Evolutionary conservation across 2,329 filamentous ascomycete genomes (phyloP).

Genomic region (Hymenoscyphus linearis): DNA sequence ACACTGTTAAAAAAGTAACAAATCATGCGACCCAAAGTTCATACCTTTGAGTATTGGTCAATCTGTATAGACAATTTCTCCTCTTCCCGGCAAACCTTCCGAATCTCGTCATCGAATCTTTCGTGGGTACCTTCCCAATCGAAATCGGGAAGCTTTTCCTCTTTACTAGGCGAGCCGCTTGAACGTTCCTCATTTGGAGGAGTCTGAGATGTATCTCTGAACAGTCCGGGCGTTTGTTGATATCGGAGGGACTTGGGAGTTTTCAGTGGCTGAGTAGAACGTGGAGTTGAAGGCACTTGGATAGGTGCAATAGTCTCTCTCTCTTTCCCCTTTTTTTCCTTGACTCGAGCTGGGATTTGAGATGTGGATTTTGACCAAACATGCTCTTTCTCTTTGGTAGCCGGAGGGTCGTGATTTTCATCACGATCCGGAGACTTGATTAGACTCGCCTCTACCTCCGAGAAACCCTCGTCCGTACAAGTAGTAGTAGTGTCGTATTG

Average conservation of each 20-base stretch:
- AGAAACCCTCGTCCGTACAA: background rate
- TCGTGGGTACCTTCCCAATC: conserved; percentile 13
- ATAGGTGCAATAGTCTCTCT: background rate
- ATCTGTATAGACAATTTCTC: conserved; percentile 45
- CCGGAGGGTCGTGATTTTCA: background rate
- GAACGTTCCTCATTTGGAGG: background rate
- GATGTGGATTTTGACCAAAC: background rate
- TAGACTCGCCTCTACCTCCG: background rate
- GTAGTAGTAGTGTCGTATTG: background rate
- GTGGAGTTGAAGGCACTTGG: conserved; percentile 4
- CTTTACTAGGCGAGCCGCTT: background rate
- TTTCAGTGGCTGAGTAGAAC: background rate
- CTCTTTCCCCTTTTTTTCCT: background rate
- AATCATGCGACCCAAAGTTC: background rate
- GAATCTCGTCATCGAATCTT: conserved; percentile 62
- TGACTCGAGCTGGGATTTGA: background rate
- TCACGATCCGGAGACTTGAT: background rate
- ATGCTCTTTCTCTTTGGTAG: background rate
- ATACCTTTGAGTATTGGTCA: background rate
- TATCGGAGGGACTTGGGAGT: background rate
- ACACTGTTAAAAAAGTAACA: conserved; percentile 49
- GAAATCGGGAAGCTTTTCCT: conserved; percentile 44
- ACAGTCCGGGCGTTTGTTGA: background rate
- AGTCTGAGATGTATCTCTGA: background rate
- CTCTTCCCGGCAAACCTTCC: conserved; percentile 59